phyloP scores from a whole-genome alignment of 1,139 yeast genomes.

The Diutina catenulata region DNA sequence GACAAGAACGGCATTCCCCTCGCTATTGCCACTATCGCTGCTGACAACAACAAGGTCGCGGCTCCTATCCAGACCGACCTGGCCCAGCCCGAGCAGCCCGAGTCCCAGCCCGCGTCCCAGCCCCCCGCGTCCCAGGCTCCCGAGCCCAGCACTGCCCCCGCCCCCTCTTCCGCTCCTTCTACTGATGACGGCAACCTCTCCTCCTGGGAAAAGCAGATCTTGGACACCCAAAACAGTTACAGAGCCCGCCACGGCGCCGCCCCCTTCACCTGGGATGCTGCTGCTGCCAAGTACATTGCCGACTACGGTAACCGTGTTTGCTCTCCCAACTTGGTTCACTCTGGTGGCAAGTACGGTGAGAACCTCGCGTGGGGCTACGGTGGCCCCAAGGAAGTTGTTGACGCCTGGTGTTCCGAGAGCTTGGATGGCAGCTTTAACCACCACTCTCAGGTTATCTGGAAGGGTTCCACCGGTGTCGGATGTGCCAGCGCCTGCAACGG shows the following conservation, averaged over 20 bases:
- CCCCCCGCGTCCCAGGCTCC: neutral
- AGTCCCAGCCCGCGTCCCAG: neutral
- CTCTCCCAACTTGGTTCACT: constrained; percentile 49
- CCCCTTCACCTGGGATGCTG: constrained; percentile 51
- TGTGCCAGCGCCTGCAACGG: too few species aligned
- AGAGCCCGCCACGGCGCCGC: constrained; percentile 58
- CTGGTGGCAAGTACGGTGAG: constrained; percentile 78
- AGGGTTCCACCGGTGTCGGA: constrained; percentile 4
- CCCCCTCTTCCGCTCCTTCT: neutral
- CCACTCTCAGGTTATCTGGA: constrained; percentile 6
- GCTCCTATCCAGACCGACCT: neutral
- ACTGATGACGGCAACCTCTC: constrained; percentile 12
- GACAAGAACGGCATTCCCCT: neutral
- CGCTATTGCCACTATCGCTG: neutral
- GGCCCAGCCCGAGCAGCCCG: neutral
- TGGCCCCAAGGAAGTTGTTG: constrained; percentile 38
- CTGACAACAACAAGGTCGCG: neutral
- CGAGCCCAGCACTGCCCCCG: neutral
- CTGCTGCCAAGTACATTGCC: constrained; percentile 57
- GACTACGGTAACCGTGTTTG: constrained; percentile 59
- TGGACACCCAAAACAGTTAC: constrained; percentile 54
- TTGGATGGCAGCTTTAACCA: constrained; percentile 26
- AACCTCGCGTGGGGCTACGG: constrained; percentile 71
- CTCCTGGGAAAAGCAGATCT: constrained; percentile 26
- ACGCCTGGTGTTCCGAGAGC: constrained; percentile 84